Percentiles rank a stretch among this genome's conserved stretches.
Conservation (phyloP, 2,329 filamentous ascomycete genomes). For the Fusarium sp. region DNA sequence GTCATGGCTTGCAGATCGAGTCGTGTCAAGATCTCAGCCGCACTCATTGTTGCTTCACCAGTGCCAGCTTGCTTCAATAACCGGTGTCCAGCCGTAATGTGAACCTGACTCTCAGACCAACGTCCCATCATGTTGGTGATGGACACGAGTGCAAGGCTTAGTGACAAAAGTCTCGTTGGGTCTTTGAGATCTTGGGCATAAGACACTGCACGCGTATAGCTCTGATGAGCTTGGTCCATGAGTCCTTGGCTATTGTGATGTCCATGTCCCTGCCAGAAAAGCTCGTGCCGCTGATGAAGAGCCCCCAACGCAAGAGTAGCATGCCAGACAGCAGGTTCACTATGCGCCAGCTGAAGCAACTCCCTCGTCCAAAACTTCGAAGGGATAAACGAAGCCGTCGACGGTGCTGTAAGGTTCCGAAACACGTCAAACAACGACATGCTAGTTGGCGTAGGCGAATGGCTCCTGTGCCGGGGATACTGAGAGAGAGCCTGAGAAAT, state of each 20-base stretch:
- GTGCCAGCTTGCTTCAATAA: conserved; percentile 39
- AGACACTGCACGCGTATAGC: conserved; percentile 46
- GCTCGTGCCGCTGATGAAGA: conserved; percentile 45
- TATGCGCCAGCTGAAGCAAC: conserved; percentile 49
- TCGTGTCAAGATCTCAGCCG: conserved; percentile 43
- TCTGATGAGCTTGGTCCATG: conserved; percentile 37
- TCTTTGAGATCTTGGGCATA: conserved; percentile 44
- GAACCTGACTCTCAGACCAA: conserved; percentile 47
- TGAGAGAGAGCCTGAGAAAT: conserved; percentile 40
- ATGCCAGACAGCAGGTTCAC: conserved; percentile 51
- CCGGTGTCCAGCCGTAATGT: conserved; percentile 46
- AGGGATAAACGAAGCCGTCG: conserved; percentile 43
- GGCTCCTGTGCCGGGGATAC: conserved; percentile 25
- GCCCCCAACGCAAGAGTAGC: conserved; percentile 50
- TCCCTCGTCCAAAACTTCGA: conserved; percentile 49
- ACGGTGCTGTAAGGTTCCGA: conserved; percentile 46
- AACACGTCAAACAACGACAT: conserved; percentile 50
- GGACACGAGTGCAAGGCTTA: conserved; percentile 49
- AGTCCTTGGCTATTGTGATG: conserved; percentile 14
- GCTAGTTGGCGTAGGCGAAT: conserved; percentile 19
- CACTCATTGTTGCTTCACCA: conserved; percentile 19
- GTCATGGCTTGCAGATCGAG: conserved; percentile 51
- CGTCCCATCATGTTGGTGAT: conserved; percentile 47
- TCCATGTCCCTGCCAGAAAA: conserved; percentile 22
- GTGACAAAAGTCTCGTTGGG: conserved; percentile 41